Base-by-base conservation (phyloP, 768 basidiomycete species). In the Phanerochaete carnosa region DNA sequence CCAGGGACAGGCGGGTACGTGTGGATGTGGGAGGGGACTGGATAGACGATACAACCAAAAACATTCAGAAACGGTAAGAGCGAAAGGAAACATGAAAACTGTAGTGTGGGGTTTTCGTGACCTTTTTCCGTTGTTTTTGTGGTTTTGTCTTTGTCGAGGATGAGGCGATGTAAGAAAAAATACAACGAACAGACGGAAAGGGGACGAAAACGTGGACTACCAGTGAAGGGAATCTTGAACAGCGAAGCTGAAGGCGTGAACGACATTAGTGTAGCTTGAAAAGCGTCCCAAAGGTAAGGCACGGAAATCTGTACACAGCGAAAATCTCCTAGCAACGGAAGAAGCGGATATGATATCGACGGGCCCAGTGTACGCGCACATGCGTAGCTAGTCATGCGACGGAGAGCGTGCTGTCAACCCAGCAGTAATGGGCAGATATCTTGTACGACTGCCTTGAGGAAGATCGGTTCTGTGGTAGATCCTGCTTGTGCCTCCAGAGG, bases 81-180 rank as follows among this genome's bases (percentile, higher is more conserved):
- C 52, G 57, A 54, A 61, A 64, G 28, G 53, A 51, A 57, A 60
- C 50, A 55, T 61, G 63, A 65, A 65, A 71, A 66, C 62, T 70
- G 76, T 69, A 73, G 30, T 7, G 6, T 7, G 16, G 74, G 76
- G 73, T 73, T 74, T 72, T 73, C 70, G 66, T 65, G 64, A 64
- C 6, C 46, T 55, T 71, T 69, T 71, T 66, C 68, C 64, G 69
- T 70, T 82, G 73, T 85, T 84, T 84, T 84, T 83, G 76, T 76
- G 66, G 65, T 69, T 75, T 72, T 55, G 49, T 76, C 55, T 8
- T 73, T 58, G 59, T 60, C 54, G 33, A 55, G 33, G 54, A 13
- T 37, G 55, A 75, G 75, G 72, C 70, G 67, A 72, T 73, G 71
- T 76, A 74, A 69, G 68, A 75, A 69, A 71, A 75, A 68, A 67